phyloP scores from a whole-genome alignment of 345 rosid genomes.

The Capsella bursapastoris region DNA sequence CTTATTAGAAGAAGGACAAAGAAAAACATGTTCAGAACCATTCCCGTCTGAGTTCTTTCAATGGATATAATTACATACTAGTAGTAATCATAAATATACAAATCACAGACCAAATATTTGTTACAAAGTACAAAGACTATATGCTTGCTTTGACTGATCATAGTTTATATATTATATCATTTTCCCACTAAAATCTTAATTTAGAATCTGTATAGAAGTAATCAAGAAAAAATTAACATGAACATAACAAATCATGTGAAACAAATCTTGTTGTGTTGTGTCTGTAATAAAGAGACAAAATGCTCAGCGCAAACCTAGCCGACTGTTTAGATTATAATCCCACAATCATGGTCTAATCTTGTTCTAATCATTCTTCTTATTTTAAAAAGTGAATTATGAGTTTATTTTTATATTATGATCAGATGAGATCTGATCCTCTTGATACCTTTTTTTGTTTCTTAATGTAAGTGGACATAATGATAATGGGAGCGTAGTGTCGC shows the following conservation, averaged over 20 bases:
- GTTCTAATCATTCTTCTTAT: slow-evolving; percentile 43
- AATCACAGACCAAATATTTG: slow-evolving; percentile 42
- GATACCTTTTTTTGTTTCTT: neutral
- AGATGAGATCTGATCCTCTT: slow-evolving; percentile 32
- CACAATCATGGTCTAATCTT: slow-evolving; percentile 55
- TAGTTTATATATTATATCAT: slow-evolving; percentile 3
- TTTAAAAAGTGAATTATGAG: neutral
- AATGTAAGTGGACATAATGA: slow-evolving; percentile 36
- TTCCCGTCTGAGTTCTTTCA: slow-evolving; percentile 47
- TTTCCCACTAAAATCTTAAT: slow-evolving; percentile 23
- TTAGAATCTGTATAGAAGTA: slow-evolving; percentile 47
- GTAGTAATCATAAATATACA: slow-evolving; percentile 20
- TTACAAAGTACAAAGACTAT: slow-evolving; percentile 38
- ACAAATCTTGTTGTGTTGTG: slow-evolving; percentile 57
- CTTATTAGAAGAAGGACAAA: slow-evolving; percentile 50
- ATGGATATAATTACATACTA: slow-evolving; percentile 38
- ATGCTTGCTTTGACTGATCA: slow-evolving; percentile 45
- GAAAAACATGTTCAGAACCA: slow-evolving; percentile 51
- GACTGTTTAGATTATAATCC: slow-evolving; percentile 67
- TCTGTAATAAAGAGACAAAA: slow-evolving; percentile 59
- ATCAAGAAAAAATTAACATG: slow-evolving; percentile 38
- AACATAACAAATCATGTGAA: slow-evolving; percentile 47
- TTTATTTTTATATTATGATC: slow-evolving; percentile 1
- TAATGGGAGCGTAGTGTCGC: slow-evolving; percentile 35
- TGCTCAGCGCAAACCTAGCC: slow-evolving; percentile 73